Evolutionary conservation across 2,329 filamentous ascomycete genomes (phyloP).

Genomic region (Talaromyces sp.): DNA sequence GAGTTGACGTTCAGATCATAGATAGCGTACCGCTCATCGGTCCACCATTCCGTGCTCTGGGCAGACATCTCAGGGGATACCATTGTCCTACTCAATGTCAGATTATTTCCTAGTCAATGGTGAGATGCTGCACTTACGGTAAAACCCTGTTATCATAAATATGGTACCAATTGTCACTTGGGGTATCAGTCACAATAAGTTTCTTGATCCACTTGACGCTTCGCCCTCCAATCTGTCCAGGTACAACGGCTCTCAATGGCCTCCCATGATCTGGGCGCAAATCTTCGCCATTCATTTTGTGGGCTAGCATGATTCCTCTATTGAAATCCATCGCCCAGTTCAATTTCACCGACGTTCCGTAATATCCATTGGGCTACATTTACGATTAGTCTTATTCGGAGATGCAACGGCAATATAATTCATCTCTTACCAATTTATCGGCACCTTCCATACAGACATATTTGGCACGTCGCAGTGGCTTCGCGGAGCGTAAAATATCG

Average conservation of each 20-base stretch:
- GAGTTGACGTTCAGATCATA: slow-evolving; percentile 91
- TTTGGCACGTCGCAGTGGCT: slow-evolving; percentile 68
- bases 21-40: slow-evolving; percentile 86
- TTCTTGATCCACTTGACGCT: slow-evolving; percentile 92
- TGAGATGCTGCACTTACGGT: slow-evolving; percentile 52
- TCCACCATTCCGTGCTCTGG: slow-evolving; percentile 76
- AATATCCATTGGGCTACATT: slow-evolving; percentile 74
- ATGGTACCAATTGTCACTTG: slow-evolving; percentile 94
- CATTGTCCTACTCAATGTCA: slow-evolving; percentile 60
- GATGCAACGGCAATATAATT: no score
- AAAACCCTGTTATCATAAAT: slow-evolving; percentile 91
- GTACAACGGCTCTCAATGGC: slow-evolving; percentile 79
- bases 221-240: slow-evolving; percentile 86
- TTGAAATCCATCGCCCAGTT: slow-evolving; percentile 87
- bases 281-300: slow-evolving; percentile 86
- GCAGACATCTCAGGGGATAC: slow-evolving; percentile 79
- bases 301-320: slow-evolving; percentile 80
- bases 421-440: slow-evolving; percentile 66
- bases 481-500: slow-evolving; percentile 70
- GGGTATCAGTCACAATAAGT: slow-evolving; percentile 73
- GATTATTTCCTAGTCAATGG: background rate
- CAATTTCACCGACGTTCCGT: slow-evolving; percentile 84
- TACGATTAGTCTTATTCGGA: background rate
- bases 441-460: slow-evolving; percentile 93
- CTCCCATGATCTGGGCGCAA: slow-evolving; percentile 84